These are phyloP conservation scores for Cichorium intybus DNA, from an alignment of 140 eudicot species.

Conservation along the genomic window DNA sequence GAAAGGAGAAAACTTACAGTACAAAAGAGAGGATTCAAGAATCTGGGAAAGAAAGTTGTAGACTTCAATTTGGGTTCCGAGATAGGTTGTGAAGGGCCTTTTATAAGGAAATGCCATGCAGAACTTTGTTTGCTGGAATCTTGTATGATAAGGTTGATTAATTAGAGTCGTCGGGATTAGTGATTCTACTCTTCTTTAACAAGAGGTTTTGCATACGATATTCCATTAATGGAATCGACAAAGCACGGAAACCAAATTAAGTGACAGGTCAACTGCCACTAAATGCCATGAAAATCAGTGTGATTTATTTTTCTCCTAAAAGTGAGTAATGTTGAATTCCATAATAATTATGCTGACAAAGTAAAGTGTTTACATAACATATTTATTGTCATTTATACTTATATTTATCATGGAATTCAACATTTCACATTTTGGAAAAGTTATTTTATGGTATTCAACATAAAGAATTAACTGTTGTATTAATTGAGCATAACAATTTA, in stretches of 20 bases:
- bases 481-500: no score
- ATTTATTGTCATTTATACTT: no score
- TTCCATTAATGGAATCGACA: background rate
- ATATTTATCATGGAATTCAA: no score
- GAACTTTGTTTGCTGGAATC: background rate
- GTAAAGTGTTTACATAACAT: no score
- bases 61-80: background rate
- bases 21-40: background rate
- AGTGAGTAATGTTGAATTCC: background rate
- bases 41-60: background rate
- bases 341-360: background rate
- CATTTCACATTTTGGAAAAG: no score
- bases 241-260: background rate
- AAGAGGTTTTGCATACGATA: background rate
- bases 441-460: no score
- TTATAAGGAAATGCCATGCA: background rate
- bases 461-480: no score
- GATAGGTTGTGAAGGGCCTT: background rate
- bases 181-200: background rate
- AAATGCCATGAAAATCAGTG: background rate
- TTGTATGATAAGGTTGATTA: background rate
- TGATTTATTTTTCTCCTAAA: background rate
- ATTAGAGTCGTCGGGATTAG: background rate
- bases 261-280: background rate
- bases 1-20: background rate